Conservation (phyloP, 192 early-diverging fungal genomes). For the Entrophospora sp. region DNA sequence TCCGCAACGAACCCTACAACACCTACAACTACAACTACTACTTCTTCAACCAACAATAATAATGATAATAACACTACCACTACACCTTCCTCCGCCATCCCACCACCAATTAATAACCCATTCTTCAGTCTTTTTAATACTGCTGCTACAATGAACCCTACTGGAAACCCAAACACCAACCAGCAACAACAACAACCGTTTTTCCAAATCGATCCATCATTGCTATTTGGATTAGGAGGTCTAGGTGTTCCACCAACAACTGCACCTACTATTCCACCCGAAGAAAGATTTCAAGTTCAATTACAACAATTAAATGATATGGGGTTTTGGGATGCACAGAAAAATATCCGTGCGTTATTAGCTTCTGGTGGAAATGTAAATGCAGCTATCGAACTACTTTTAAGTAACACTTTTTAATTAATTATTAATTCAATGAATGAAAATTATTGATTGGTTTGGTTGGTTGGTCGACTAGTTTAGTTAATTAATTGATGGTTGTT, state of each 20-base stretch:
- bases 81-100: conserved; percentile 22
- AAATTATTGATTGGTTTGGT: too few species aligned
- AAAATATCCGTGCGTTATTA: conserved; percentile 84
- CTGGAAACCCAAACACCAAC: conserved; percentile 26
- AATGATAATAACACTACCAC: conserved; percentile 28
- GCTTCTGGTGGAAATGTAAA: conserved; percentile 82
- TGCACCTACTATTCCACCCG: conserved; percentile 44
- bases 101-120: conserved; percentile 33
- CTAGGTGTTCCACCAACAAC: conserved; percentile 23
- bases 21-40: conserved; percentile 20
- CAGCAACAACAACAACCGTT: neutral
- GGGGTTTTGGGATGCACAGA: conserved; percentile 85
- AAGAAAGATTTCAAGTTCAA: conserved; percentile 63
- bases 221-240: conserved; percentile 30
- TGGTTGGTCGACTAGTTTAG: too few species aligned
- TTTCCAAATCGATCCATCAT: conserved; percentile 21
- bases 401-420: conserved; percentile 36
- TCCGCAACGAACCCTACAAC: conserved; percentile 22
- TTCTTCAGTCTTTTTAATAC: conserved; percentile 33
- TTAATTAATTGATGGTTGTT: too few species aligned
- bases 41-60: conserved; percentile 15
- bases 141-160: conserved; percentile 24
- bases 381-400: conserved; percentile 85
- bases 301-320: conserved; percentile 87
- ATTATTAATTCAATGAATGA: too few species aligned